These are phyloP conservation scores for Rosellinia necatrix DNA, from an alignment of 2,329 filamentous ascomycete species.

Conservation along the genomic window DNA sequence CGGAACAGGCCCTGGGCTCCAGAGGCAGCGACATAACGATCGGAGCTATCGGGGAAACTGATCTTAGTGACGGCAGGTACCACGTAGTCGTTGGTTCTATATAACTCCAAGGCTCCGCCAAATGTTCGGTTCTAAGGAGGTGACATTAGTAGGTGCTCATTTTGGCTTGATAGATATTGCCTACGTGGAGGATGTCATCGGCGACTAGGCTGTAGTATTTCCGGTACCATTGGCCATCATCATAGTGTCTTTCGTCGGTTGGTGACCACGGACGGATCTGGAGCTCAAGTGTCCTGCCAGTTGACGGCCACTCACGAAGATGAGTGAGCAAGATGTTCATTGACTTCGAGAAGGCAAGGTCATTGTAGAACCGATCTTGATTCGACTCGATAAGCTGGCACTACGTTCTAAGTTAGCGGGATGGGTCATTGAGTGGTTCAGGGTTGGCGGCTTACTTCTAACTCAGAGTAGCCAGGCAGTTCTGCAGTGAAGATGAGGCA, in stretches of 20 bases:
- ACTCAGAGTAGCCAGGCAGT: constrained; percentile 3
- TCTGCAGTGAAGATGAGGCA: neutral
- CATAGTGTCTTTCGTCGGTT: neutral
- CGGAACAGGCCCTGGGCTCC: constrained; percentile 1
- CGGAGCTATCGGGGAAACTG: constrained; percentile 10
- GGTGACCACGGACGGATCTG: constrained; percentile 8
- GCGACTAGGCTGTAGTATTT: constrained; percentile 1
- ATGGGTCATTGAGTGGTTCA: neutral
- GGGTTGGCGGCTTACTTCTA: constrained; percentile 1
- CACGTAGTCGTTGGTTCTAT: neutral
- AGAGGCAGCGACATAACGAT: constrained; percentile 8
- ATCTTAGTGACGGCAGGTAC: constrained; percentile 16
- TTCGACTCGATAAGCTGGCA: constrained; percentile 5
- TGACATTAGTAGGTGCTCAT: neutral
- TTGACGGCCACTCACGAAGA: constrained; percentile 15
- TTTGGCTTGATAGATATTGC: neutral
- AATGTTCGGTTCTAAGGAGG: constrained; percentile 7
- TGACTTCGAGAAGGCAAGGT: constrained; percentile 13
- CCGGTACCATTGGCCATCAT: neutral
- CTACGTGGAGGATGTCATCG: constrained; percentile 15
- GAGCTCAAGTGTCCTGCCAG: constrained; percentile 13
- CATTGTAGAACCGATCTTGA: constrained; percentile 9
- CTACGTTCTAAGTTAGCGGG: constrained; percentile 1
- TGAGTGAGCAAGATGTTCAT: constrained; percentile 5
- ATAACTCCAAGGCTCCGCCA: constrained; percentile 8